These are phyloP conservation scores for Flammula alnicola DNA, from an alignment of 1,284 basidiomycete species.

Conservation along the genomic window DNA sequence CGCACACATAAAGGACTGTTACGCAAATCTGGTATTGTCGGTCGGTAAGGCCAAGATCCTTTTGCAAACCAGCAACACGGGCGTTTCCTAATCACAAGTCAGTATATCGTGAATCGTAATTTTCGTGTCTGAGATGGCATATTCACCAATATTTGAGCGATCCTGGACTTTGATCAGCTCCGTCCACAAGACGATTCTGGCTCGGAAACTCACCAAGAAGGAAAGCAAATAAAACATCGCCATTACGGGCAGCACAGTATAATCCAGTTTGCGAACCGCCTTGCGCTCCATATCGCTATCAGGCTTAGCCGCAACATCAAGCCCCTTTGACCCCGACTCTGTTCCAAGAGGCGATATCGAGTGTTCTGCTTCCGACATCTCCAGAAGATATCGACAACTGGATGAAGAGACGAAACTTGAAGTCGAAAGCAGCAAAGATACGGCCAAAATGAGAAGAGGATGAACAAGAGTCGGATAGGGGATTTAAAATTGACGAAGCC, in stretches of 20 bases:
- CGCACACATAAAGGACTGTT: conserved; percentile 20
- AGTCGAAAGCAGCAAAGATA: too few species aligned
- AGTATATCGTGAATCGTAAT: neutral
- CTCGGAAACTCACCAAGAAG: conserved; percentile 18
- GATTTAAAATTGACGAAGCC: too few species aligned
- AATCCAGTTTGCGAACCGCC: conserved; percentile 23
- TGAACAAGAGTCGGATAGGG: too few species aligned
- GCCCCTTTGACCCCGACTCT: too few species aligned
- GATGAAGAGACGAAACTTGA: too few species aligned
- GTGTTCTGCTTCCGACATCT: too few species aligned
- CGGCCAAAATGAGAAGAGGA: too few species aligned
- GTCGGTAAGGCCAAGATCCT: conserved; percentile 33
- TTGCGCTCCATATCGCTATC: conserved; percentile 11
- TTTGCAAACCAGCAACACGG: conserved; percentile 43
- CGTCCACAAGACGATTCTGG: neutral
- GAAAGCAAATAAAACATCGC: conserved; percentile 27
- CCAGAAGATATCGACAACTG: too few species aligned
- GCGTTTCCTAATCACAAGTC: conserved; percentile 38
- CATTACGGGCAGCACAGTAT: conserved; percentile 23
- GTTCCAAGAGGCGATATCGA: too few species aligned
- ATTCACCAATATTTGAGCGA: conserved; percentile 25
- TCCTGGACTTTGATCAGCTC: conserved; percentile 14
- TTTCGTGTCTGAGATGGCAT: neutral
- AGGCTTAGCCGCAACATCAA: too few species aligned
- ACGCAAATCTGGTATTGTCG: conserved; percentile 29